phyloP scores from a whole-genome alignment of 108 stramenopile species.

The Epipyxis sp. region DNA sequence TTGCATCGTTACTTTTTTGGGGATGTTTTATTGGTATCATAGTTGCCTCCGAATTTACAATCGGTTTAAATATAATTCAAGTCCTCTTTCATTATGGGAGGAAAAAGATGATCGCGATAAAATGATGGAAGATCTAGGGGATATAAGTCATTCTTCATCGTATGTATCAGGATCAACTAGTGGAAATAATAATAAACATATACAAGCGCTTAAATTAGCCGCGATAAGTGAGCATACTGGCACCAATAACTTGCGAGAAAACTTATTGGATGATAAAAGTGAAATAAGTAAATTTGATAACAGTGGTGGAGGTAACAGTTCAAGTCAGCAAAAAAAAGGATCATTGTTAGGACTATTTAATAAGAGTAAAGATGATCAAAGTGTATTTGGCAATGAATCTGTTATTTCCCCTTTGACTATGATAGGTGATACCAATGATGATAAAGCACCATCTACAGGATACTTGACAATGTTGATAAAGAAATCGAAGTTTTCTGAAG shows the following conservation, averaged over 20 bases:
- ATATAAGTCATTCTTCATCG: neutral
- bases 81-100: neutral
- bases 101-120: neutral
- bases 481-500: neutral
- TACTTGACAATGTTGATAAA: neutral
- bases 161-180: neutral
- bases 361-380: neutral
- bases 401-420: neutral
- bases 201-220: neutral
- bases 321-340: neutral
- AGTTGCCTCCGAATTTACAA: slow-evolving; percentile 26
- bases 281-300: neutral
- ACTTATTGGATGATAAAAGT: neutral
- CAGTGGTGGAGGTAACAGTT: neutral
- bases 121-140: neutral
- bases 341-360: neutral
- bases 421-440: neutral
- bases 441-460: neutral
- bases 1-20: neutral
- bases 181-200: neutral
- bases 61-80: slow-evolving; percentile 20
- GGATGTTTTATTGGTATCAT: slow-evolving; percentile 20
- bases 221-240: neutral
- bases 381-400: neutral
- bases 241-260: neutral